These are phyloP conservation scores for Annulohypoxylon truncatum DNA, from an alignment of 2,329 filamentous ascomycete genomes.

Conservation along the genomic window DNA sequence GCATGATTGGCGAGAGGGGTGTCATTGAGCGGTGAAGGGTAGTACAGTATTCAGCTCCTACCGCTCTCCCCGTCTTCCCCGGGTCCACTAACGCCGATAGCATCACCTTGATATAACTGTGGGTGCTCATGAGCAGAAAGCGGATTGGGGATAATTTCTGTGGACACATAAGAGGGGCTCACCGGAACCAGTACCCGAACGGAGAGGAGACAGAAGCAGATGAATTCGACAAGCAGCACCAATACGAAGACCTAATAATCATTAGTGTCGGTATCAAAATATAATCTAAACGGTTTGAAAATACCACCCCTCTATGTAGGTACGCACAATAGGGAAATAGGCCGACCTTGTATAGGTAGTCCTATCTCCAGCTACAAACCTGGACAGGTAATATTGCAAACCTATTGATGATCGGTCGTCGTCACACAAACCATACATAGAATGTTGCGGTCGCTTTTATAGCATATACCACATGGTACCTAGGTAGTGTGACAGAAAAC, in stretches of 20 bases:
- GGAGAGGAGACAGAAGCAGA: conserved; percentile 11
- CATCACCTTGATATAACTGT: conserved; percentile 16
- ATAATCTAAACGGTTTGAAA: conserved; percentile 16
- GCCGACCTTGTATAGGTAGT: conserved; percentile 13
- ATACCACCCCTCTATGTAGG: conserved; percentile 36
- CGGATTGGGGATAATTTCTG: conserved; percentile 14
- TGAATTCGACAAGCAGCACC: conserved; percentile 12
- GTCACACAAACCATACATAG: conserved; percentile 23
- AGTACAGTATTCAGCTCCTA: conserved; percentile 19
- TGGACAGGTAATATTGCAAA: conserved; percentile 15
- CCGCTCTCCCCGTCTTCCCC: conserved; percentile 37
- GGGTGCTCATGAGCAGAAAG: conserved; percentile 14
- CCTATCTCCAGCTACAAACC: conserved; percentile 12
- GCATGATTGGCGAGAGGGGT: conserved; percentile 29
- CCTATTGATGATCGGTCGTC: conserved; percentile 20
- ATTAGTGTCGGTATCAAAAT: conserved; percentile 26
- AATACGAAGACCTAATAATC: conserved; percentile 27
- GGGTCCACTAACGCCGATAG: conserved; percentile 38
- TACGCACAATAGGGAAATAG: conserved; percentile 21
- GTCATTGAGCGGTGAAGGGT: conserved; percentile 38
- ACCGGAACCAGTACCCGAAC: conserved; percentile 33
- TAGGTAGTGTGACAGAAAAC: conserved; percentile 11
- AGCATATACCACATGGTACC: not conserved
- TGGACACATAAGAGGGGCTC: conserved; percentile 26
- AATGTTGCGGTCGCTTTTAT: conserved; percentile 17